Percentiles rank a stretch among this genome's conserved stretches.
phyloP scores from a whole-genome alignment of 768 basidiomycete species.

The Polyporus arcularius region DNA sequence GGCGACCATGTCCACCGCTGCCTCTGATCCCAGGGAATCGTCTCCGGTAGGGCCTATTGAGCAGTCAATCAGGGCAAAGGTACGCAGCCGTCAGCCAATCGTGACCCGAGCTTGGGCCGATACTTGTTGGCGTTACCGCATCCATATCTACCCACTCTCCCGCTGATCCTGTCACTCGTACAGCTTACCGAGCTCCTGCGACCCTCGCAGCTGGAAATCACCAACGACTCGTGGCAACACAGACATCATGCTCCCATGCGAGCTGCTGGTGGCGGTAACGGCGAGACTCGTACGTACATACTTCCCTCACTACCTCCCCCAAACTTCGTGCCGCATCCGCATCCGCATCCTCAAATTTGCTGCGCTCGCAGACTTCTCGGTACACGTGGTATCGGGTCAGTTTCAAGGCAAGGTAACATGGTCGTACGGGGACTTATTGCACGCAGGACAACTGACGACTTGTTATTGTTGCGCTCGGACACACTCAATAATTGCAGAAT shows the following conservation, averaged over 20 bases:
- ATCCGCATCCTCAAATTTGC: background rate
- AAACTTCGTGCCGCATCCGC: background rate
- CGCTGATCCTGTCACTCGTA: background rate
- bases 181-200: slow-evolving; percentile 65
- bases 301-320: background rate
- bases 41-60: slow-evolving; percentile 52
- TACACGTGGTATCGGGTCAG: slow-evolving; percentile 68
- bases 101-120: background rate
- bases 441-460: slow-evolving; percentile 1
- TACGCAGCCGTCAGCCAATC: slow-evolving; percentile 27
- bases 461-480: slow-evolving; percentile 3
- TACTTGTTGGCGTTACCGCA: background rate
- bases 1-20: slow-evolving; percentile 17
- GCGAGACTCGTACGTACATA: slow-evolving; percentile 82
- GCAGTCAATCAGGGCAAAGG: slow-evolving; percentile 62
- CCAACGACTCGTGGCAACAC: slow-evolving; percentile 85
- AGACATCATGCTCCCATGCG: slow-evolving; percentile 84
- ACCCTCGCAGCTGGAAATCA: slow-evolving; percentile 65
- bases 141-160: background rate
- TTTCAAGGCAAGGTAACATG: slow-evolving; percentile 72
- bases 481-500: slow-evolving; percentile 41
- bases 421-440: background rate
- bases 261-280: slow-evolving; percentile 61
- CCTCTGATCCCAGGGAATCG: slow-evolving; percentile 9
- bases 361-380: slow-evolving; percentile 63